These are phyloP conservation scores for Cyberlindnera mrakii DNA, from an alignment of 805 yeast genomes.

Conservation along the genomic window DNA sequence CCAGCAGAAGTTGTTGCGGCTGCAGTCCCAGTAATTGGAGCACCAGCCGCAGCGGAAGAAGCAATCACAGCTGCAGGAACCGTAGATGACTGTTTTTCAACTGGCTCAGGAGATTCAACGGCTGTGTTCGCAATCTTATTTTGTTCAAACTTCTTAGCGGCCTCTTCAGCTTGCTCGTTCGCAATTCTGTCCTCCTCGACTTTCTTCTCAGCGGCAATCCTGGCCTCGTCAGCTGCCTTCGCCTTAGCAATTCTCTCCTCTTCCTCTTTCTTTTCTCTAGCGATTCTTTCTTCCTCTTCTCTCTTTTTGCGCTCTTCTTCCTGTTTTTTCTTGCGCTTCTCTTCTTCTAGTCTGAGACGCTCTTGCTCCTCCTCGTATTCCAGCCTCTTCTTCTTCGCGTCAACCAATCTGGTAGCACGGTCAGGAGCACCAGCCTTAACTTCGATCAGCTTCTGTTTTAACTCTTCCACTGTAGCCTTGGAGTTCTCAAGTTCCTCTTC, in stretches of 20 bases:
- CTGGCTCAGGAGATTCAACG: neutral
- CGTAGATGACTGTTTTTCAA: neutral
- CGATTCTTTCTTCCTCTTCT: slow-evolving; percentile 7
- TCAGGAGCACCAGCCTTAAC: slow-evolving; percentile 15
- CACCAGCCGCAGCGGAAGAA: slow-evolving; percentile 14
- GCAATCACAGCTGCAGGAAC: slow-evolving; percentile 4
- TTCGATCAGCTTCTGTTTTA: slow-evolving; percentile 18
- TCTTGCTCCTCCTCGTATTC: slow-evolving; percentile 14
- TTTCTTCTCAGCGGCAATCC: slow-evolving; percentile 9
- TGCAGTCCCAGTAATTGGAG: slow-evolving; percentile 9
- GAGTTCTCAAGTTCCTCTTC: slow-evolving; percentile 15
- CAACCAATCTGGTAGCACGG: slow-evolving; percentile 19
- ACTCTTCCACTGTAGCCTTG: slow-evolving; percentile 9
- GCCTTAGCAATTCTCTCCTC: slow-evolving; percentile 7
- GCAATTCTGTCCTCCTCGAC: slow-evolving; percentile 4
- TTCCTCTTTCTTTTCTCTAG: slow-evolving; percentile 10
- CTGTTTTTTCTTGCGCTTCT: slow-evolving; percentile 8
- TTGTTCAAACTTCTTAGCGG: slow-evolving; percentile 2
- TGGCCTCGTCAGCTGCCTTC: slow-evolving; percentile 6
- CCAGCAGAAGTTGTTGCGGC: slow-evolving; percentile 11
- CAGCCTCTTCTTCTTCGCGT: slow-evolving; percentile 21
- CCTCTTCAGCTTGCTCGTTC: slow-evolving; percentile 1
- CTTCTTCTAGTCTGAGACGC: slow-evolving; percentile 10
- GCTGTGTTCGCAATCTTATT: slow-evolving; percentile 1
- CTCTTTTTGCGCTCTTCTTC: slow-evolving; percentile 7